Base-by-base conservation (phyloP, 2,329 filamentous ascomycete species). In the Lecanicillium sp. region DNA sequence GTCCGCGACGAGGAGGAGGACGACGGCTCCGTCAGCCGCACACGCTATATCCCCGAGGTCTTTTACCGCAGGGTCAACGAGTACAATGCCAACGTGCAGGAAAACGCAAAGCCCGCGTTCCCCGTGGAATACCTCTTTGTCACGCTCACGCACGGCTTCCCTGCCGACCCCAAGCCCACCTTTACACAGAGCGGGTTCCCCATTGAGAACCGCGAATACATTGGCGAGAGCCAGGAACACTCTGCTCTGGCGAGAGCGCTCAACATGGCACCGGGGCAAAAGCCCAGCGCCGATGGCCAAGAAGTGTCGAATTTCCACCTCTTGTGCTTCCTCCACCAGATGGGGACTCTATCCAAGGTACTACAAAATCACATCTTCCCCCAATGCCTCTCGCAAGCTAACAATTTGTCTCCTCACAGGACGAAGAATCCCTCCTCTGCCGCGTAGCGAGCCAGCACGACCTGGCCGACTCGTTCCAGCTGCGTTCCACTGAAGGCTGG, bases 31-130 rank as follows among this genome's bases (percentile, higher is more conserved):
- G 69, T 63, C 36, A 82, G 74, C 57, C 79, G 79, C 40, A 81
- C 83, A 17, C 77, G 89, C 51, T 98, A 98, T 56, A 94, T 98
- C 17, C 92, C 92, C 1, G 92, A 98, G 55, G 90, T 98, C 4
- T 98, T 97, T 64, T 98, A 94, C 66, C 80, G 90, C 45, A 81
- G 79, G 50, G 87, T 95, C 61, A 98, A 98, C 61, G 90, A 98
- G 59, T 95, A 98, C 56, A 89, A 89, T 25, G 87, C 84, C 47
- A 95, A 90, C 50, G 92, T 97, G 7, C 92, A 96, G 58, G 87
- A 97, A 61, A 97, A 95, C 52, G 92, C 92, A 17, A 97, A 96
- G 58, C 92, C 92, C 1, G 81, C 85, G 33, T 98, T 98, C 59
- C 92, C 92, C 0, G 89, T 96, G 35, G 92, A 98, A 58, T 98